Evolutionary conservation across 768 basidiomycete species (phyloP), one percentile per base, ranked within the genome.

Genomic region (Rhizopogon sp.): DNA sequence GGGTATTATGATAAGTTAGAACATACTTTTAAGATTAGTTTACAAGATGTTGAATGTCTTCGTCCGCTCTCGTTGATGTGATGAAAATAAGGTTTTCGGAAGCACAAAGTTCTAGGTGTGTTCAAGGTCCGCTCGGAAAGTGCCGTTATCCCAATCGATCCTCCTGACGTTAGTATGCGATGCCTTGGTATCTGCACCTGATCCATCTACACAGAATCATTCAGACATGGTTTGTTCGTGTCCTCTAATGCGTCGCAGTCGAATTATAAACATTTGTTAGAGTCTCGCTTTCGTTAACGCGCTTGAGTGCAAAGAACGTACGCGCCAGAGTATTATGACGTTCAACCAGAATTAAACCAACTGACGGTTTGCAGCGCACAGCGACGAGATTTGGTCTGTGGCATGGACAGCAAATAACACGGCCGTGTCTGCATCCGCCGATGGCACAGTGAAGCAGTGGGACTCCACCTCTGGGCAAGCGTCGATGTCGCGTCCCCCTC

Each of bases 1-100:
- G 9, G 43, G 44, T 35, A 67, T 17, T 50, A 42, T 55, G 35
- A 55, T 22, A 47, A 33, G 31, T 33, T 20, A 42, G 35, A 11
- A 58, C 71, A 52, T 64, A 77, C 74, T 79, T 80, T 76, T 76
- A 63, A 60, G 60, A 66, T 53, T 51, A 40, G 52, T 51, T 60
- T 59, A 46, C 54, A 43, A 58, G 53, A 46, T 45, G 46, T 39
- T 66, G 65, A 83, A 86, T 87, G 89, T 90, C 90, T 83, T 92
- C 90, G 80, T 93, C 86, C 90, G 89, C 90, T 87, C 74, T 93
- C 90, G 90, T 93, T 84, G 89, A 93, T 91, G 89, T 81, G 70
- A 80, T 67, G 72, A 74, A 78, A 75, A 78, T 74, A 79, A 77
- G 74, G 75, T 78, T 82, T 86, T 70, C 59, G 41, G 31, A 50